Evolutionary conservation across 805 yeast genomes (phyloP).

Genomic region (Candida corydali): DNA sequence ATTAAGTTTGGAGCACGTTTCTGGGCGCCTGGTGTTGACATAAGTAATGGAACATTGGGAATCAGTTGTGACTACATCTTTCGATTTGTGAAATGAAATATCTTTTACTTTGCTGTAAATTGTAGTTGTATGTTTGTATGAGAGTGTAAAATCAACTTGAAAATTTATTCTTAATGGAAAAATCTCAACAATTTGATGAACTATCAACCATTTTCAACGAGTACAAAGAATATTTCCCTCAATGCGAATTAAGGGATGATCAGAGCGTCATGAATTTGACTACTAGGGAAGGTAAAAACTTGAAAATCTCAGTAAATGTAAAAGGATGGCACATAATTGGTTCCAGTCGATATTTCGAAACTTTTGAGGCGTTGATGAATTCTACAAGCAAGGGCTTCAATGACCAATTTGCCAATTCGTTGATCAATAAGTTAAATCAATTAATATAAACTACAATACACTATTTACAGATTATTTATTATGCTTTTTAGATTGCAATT

Average conservation of each 20-base stretch:
- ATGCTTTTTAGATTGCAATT: slow-evolving; percentile 6
- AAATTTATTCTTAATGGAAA: slow-evolving; percentile 13
- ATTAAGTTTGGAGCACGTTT: slow-evolving; percentile 36
- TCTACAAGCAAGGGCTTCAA: slow-evolving; percentile 18
- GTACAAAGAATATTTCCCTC: slow-evolving; percentile 18
- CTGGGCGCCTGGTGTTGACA: slow-evolving; percentile 47
- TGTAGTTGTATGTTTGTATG: too few species aligned
- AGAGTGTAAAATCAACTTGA: too few species aligned
- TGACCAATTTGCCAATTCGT: slow-evolving; percentile 14
- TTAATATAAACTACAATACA: slow-evolving; percentile 2
- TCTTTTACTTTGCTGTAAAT: too few species aligned
- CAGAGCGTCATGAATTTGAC: slow-evolving; percentile 10
- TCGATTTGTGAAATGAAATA: too few species aligned
- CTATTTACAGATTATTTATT: slow-evolving; percentile 1
- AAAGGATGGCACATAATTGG: slow-evolving; percentile 25
- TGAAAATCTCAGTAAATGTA: slow-evolving; percentile 20
- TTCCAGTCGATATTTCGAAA: slow-evolving; percentile 16
- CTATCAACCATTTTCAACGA: slow-evolving; percentile 17
- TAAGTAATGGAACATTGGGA: slow-evolving; percentile 36
- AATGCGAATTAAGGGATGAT: slow-evolving; percentile 10
- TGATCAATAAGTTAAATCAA: slow-evolving; percentile 15
- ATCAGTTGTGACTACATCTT: slow-evolving; percentile 42
- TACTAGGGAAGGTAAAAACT: slow-evolving; percentile 14
- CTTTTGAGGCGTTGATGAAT: slow-evolving; percentile 31
- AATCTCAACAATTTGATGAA: slow-evolving; percentile 15